Conservation (phyloP, 2,329 filamentous ascomycete species). For the Raffaelea ambrosiae region DNA sequence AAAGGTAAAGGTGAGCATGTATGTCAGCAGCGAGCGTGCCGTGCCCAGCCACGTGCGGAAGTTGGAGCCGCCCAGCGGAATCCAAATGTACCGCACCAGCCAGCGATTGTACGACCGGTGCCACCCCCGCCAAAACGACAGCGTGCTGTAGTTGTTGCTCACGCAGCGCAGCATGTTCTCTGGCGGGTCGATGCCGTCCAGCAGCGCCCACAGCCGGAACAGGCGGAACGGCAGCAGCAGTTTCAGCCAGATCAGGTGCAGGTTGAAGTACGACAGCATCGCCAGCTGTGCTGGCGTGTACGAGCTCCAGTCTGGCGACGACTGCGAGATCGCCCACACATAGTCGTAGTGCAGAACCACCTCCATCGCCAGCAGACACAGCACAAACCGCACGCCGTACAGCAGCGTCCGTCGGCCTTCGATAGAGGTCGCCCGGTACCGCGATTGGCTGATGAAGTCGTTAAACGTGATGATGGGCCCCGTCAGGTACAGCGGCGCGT, state of each 20-base stretch:
- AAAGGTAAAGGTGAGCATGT: constrained; percentile 84
- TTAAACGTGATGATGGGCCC: constrained; percentile 97
- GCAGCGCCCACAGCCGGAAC: constrained; percentile 90
- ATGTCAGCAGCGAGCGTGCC: constrained; percentile 61
- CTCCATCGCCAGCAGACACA: constrained; percentile 83
- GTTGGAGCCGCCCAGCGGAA: constrained; percentile 71
- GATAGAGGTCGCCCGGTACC: constrained; percentile 64
- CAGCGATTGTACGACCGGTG: constrained; percentile 93
- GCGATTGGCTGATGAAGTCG: constrained; percentile 84
- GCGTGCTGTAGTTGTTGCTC: constrained; percentile 84
- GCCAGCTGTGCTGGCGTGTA: constrained; percentile 84
- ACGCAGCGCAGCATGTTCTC: constrained; percentile 99
- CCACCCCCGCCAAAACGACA: constrained; percentile 94
- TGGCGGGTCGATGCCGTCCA: constrained; percentile 87
- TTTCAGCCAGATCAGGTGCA: constrained; percentile 97
- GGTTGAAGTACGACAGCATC: constrained; percentile 89
- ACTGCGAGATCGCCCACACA: constrained; percentile 82
- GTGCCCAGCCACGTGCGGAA: constrained; percentile 35
- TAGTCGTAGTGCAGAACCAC: constrained; percentile 87
- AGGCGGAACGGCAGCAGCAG: constrained; percentile 95
- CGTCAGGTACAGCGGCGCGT: constrained; percentile 85
- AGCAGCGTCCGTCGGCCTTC: constrained; percentile 62
- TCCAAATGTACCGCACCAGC: constrained; percentile 87
- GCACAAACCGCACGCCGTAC: constrained; percentile 74
- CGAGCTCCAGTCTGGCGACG: constrained; percentile 66